Percentiles rank a stretch among this genome's conserved stretches.
phyloP scores from a whole-genome alignment of 306 rosid genomes.

The Prunus kanzakura region DNA sequence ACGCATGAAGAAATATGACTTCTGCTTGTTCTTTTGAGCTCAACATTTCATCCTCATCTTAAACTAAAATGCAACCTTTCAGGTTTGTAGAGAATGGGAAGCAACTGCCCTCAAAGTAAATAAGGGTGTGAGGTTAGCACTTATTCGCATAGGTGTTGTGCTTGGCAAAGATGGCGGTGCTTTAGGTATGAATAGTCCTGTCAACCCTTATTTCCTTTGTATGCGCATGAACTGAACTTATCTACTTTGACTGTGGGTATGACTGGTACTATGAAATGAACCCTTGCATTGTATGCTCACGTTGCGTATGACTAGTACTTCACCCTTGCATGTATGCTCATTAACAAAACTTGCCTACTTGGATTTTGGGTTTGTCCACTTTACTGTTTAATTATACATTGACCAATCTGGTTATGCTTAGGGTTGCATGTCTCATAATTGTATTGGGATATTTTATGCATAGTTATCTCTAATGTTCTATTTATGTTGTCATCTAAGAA shows the following conservation, averaged over 20 bases:
- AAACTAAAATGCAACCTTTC: slow-evolving; percentile 20
- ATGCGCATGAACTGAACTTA: too few species aligned
- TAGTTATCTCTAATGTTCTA: neutral
- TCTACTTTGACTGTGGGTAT: too few species aligned
- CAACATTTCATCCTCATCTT: neutral
- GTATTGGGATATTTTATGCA: slow-evolving; percentile 13
- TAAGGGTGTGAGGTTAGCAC: slow-evolving; percentile 74
- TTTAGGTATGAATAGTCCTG: slow-evolving; percentile 46
- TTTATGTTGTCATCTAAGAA: neutral
- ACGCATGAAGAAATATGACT: neutral
- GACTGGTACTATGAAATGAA: neutral
- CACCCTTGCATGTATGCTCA: neutral
- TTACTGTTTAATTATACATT: neutral
- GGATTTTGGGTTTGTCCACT: neutral
- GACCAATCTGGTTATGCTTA: slow-evolving; percentile 4
- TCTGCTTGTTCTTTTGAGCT: neutral
- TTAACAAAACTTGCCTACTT: neutral
- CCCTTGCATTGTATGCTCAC: neutral
- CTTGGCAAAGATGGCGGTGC: slow-evolving; percentile 99
- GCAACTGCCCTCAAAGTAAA: slow-evolving; percentile 65
- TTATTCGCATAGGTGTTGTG: slow-evolving; percentile 92
- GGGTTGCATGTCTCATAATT: slow-evolving; percentile 3
- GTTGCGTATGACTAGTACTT: neutral
- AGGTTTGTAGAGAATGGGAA: slow-evolving; percentile 99
- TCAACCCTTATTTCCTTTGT: too few species aligned